A percentile compares a stretch with the other conserved stretches of the same genome.
Evolutionary conservation across 257 asterid species (phyloP).

Genomic region (Lycium barbarum): DNA sequence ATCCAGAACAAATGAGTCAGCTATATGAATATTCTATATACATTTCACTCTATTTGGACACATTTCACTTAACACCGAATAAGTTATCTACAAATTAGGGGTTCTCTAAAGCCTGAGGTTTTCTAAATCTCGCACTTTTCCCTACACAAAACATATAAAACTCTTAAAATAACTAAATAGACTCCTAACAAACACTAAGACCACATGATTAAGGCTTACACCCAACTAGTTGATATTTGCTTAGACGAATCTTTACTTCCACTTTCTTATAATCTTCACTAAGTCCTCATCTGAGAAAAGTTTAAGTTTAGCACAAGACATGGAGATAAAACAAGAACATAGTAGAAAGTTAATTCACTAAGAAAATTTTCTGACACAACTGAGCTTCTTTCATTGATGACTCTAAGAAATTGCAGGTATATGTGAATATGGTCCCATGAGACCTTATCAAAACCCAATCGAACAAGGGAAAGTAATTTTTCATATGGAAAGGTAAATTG

Average conservation of each 20-base stretch:
- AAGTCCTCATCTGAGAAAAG: not conserved
- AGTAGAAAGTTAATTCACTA: not conserved
- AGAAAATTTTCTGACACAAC: not conserved
- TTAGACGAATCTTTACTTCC: not conserved
- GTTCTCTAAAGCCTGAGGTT: not conserved
- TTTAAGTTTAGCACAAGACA: not conserved
- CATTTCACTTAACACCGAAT: not conserved
- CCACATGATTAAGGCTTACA: not conserved
- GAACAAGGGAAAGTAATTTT: no score
- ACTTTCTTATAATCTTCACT: not conserved
- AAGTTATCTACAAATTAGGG: not conserved
- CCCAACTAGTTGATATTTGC: not conserved
- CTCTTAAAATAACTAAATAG: not conserved
- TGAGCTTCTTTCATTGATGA: not conserved
- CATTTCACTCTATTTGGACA: not conserved
- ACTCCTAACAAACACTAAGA: not conserved
- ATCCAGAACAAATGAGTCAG: not conserved
- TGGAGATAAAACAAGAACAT: constrained; percentile 17
- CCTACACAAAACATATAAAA: not conserved
- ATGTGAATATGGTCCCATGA: no score
- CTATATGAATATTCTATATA: not conserved
- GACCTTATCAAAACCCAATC: no score
- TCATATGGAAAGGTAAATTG: no score
- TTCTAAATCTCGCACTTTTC: not conserved
- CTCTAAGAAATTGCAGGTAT: not conserved